These are phyloP conservation scores for Colletotrichum sp. DNA, from an alignment of 2,329 filamentous ascomycete genomes.

Conservation along the genomic window DNA sequence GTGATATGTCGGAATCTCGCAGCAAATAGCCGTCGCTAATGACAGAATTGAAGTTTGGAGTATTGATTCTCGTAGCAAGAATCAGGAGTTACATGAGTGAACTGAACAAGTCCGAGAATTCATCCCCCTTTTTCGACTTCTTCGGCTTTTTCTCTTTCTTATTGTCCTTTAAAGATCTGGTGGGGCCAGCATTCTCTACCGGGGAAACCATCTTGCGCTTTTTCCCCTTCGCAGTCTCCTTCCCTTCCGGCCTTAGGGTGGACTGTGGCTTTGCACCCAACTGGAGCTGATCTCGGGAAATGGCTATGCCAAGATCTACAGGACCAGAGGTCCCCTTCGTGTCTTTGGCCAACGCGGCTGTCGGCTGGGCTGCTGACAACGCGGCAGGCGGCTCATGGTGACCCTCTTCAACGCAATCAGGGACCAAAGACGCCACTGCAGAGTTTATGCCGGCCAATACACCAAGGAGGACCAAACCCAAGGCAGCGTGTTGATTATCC, in stretches of 20 bases:
- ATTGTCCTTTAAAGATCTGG: conserved; percentile 20
- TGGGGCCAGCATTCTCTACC: background rate
- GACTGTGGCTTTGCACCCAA: background rate
- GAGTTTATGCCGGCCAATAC: conserved; percentile 64
- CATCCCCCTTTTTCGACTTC: conserved; percentile 58
- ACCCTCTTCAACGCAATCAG: background rate
- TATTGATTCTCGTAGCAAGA: background rate
- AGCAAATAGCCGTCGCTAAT: conserved; percentile 20
- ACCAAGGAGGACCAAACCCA: conserved; percentile 73
- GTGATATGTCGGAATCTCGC: conserved; percentile 12
- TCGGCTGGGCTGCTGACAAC: background rate
- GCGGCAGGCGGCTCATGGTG: background rate
- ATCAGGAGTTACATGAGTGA: conserved; percentile 49
- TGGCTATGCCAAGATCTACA: conserved; percentile 31
- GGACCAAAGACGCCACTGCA: conserved; percentile 42
- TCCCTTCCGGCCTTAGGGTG: background rate
- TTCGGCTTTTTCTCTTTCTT: conserved; percentile 39
- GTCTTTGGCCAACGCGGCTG: background rate
- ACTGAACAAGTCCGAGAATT: conserved; percentile 76
- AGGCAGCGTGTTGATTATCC: conserved; percentile 74
- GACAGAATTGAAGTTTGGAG: conserved; percentile 14
- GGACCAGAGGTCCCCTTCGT: conserved; percentile 21
- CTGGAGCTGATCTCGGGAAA: conserved; percentile 29
- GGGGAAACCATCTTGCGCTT: background rate
- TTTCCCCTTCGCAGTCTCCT: background rate